A percentile compares a stretch with the other conserved stretches of the same genome.
These are phyloP conservation scores for Candida adriatica DNA, from an alignment of 805 yeast species.

Conservation along the genomic window DNA sequence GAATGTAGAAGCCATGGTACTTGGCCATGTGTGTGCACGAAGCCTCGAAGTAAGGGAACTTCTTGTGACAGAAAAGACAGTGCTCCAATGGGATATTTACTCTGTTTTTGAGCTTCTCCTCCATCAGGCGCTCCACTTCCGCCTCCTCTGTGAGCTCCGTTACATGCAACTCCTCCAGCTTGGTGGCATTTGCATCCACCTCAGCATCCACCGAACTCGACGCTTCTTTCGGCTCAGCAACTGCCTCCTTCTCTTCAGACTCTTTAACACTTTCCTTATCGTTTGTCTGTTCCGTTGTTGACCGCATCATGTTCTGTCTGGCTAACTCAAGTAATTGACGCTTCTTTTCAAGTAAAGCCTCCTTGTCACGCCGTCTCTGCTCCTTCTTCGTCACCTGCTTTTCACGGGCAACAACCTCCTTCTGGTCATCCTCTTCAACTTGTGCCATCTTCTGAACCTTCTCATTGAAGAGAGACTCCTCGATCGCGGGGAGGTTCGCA, in stretches of 20 bases:
- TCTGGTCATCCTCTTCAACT: conserved; percentile 17
- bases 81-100: conserved; percentile 41
- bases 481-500: conserved; percentile 73
- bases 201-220: not conserved
- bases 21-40: conserved; percentile 71
- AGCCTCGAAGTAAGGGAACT: conserved; percentile 38
- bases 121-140: conserved; percentile 30
- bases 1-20: conserved; percentile 79
- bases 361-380: conserved; percentile 34
- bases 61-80: conserved; percentile 49
- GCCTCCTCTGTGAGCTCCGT: conserved; percentile 33
- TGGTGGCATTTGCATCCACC: not conserved
- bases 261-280: not conserved
- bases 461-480: conserved; percentile 60
- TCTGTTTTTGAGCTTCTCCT: conserved; percentile 31
- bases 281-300: not conserved
- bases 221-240: not conserved
- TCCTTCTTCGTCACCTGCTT: conserved; percentile 36
- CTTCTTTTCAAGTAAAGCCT: conserved; percentile 35
- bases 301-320: conserved; percentile 27
- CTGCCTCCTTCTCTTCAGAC: not conserved
- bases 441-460: conserved; percentile 39
- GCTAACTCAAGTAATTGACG: conserved; percentile 34
- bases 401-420: conserved; percentile 11
- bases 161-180: no score